Evolutionary conservation across 1,139 yeast genomes (phyloP), one percentile per base, ranked within the genome.

Genomic region (Diutina catenulata): DNA sequence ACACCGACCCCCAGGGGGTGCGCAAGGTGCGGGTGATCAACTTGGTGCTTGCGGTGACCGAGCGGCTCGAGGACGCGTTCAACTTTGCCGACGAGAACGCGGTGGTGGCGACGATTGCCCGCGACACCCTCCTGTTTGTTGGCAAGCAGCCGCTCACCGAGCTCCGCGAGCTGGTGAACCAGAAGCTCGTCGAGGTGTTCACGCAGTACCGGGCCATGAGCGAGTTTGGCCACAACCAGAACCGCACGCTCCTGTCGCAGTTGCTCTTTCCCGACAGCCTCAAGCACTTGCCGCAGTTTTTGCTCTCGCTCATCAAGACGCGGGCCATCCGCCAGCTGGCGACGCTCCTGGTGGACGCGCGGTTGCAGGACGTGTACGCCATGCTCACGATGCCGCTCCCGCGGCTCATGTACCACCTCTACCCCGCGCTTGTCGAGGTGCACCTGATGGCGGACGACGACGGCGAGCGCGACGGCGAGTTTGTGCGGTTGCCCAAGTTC

Each of bases 1-100:
- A 86, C 54, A 91, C 97, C 0, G 82, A 88, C 39, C 52, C 66
- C 3, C 65, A 66, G 39, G 98, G 99, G 23, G 60, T 68, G 10
- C 67, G 97, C 47, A 80, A 84, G 46, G 93, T 91, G 10, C 70
- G 99, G 46, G 87, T 87, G 9, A 73, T 84, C 38, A 91, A 93
- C 52, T 62, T 76, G 42, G 79, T 80, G n/a, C 74, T 86, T 36
- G 84, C 94, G 0, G 91, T 86, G 10, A 74, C 93, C 7, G 82
- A 79, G 45, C 70, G 83, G 40, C 63, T 81, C 38, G 73, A 73
- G 41, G 88, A 81, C 40, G 80, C 84, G 3, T 82, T 84, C 60
- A 74, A 77, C 45, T 83, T 80, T 54, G 77, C 81, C n/a, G 95
- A 88, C 53, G 83, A 82, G 50, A 95, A 87, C 51, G 76, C 93